Evolutionary conservation across 2,329 filamentous ascomycete genomes (phyloP), one percentile per base, ranked within the genome.

Genomic region (Pezizomycotina sp.): DNA sequence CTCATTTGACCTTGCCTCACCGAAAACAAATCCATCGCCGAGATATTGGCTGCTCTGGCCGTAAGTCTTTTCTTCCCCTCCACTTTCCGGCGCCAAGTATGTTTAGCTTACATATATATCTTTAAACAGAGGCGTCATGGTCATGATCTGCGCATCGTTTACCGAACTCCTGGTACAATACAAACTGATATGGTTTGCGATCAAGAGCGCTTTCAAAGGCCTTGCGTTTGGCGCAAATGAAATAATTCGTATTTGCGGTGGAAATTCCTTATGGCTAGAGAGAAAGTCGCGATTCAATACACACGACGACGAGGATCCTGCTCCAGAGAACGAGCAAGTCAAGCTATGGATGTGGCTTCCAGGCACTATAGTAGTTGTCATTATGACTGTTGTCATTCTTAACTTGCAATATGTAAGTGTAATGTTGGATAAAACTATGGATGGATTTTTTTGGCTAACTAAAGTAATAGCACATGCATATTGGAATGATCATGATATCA

Each of bases 311-410:
- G 51, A 63, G 47, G 66, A 70, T 49, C 60, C 62, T 13, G 65
- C 65, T 16, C 50, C 51, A 9, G 51, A 57, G 1, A 52, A 63
- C 20, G 57, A 70, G 33, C 61, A 62, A 36, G 65, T 69, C 34
- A 61, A 61, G 48, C n/a, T n/a, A n/a, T 69, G 64, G 64, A 62
- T 64, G 57, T 71, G 66, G 66, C 45, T 54, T 1, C 53, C 59
- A 4, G 61, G 65, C 10, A 57, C 69, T 7, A 25, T 66, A 12
- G 54, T 57, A 41, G 62, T 65, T 45, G 57, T 68, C 38, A 58
- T 60, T 33, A 52, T 60, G 15, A 65, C 58, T 47, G 60, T 67
- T 36, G 56, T 68, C 39, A 60, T 69, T 48, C 56, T 57, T 48
- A 52, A 57, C 35, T n/a, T 24, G 21, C 24, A 34, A 27, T n/a